A percentile compares a stretch with the other conserved stretches of the same genome.
These are phyloP conservation scores for Pezicula carpinea DNA, from an alignment of 2,329 filamentous ascomycete species.

Conservation along the genomic window DNA sequence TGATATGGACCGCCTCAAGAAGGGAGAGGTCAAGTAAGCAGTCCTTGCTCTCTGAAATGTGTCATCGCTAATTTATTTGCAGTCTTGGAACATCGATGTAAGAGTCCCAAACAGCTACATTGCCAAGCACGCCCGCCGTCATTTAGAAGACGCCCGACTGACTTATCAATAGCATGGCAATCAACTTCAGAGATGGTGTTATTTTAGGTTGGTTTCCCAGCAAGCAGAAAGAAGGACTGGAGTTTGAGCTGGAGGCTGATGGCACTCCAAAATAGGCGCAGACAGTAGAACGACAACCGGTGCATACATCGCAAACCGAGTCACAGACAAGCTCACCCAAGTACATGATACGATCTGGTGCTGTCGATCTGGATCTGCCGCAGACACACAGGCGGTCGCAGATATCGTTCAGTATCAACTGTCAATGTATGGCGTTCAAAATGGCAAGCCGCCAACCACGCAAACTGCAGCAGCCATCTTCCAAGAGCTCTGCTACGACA, in stretches of 20 bases:
- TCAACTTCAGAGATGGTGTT: constrained; percentile 97
- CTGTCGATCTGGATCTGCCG: constrained; percentile 94
- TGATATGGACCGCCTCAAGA: constrained; percentile 98
- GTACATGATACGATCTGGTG: constrained; percentile 99
- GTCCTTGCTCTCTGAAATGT: not conserved
- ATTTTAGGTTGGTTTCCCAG: constrained; percentile 65
- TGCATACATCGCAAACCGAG: constrained; percentile 97
- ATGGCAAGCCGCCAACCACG: constrained; percentile 86
- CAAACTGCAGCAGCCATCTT: constrained; percentile 94
- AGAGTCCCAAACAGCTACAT: constrained; percentile 28
- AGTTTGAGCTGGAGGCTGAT: constrained; percentile 8
- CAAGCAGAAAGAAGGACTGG: not conserved
- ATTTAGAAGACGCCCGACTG: constrained; percentile 17
- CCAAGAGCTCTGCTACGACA: constrained; percentile 96
- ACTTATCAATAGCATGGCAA: constrained; percentile 72
- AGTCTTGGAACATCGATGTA: constrained; percentile 98
- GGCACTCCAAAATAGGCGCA: constrained; percentile 52
- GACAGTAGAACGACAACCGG: constrained; percentile 97
- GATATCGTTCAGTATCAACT: constrained; percentile 98
- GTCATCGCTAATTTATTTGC: constrained; percentile 10
- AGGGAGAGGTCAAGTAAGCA: constrained; percentile 95
- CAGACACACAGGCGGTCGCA: constrained; percentile 95
- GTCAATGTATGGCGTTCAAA: constrained; percentile 84
- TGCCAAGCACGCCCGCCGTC: constrained; percentile 5
- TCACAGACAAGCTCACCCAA: constrained; percentile 98